phyloP scores from a whole-genome alignment of 306 rosid species.

The Oemleria cerasiformis region DNA sequence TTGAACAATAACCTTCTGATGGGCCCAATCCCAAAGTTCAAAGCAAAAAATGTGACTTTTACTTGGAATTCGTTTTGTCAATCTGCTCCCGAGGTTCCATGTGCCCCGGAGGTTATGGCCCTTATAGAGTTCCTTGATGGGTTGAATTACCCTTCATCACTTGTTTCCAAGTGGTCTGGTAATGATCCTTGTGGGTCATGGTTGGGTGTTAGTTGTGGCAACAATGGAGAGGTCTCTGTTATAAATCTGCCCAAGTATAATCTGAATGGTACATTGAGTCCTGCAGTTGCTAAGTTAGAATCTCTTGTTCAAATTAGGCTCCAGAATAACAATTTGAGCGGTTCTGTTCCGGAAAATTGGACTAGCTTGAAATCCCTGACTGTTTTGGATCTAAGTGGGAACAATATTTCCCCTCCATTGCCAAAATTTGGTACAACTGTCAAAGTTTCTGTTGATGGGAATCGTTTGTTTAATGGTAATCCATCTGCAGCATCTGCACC shows the following conservation, averaged over 20 bases:
- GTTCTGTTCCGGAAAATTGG: slow-evolving; percentile 71
- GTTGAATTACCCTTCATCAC: slow-evolving; percentile 60
- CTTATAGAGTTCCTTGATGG: slow-evolving; percentile 62
- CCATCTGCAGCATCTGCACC: slow-evolving; percentile 22
- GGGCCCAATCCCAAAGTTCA: slow-evolving; percentile 83
- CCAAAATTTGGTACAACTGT: slow-evolving; percentile 54
- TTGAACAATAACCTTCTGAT: slow-evolving; percentile 78
- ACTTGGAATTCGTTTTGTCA: slow-evolving; percentile 55
- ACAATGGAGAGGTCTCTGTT: slow-evolving; percentile 44
- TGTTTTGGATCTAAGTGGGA: slow-evolving; percentile 69
- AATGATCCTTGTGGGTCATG: slow-evolving; percentile 71
- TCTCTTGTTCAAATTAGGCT: slow-evolving; percentile 59
- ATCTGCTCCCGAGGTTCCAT: slow-evolving; percentile 39
- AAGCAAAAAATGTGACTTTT: slow-evolving; percentile 33
- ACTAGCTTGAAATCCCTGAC: slow-evolving; percentile 51
- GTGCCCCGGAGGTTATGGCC: slow-evolving; percentile 70
- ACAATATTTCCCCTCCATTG: slow-evolving; percentile 75
- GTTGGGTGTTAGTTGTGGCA: slow-evolving; percentile 70
- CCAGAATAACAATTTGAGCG: slow-evolving; percentile 52
- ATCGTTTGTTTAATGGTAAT: slow-evolving; percentile 29
- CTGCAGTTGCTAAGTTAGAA: slow-evolving; percentile 66
- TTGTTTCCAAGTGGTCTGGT: slow-evolving; percentile 64
- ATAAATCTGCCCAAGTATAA: slow-evolving; percentile 59
- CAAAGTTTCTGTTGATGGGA: slow-evolving; percentile 42
- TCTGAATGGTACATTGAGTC: slow-evolving; percentile 74